Evolutionary conservation across 75 land plant genomes (phyloP).

Genomic region (Isoetes taiwanensis): DNA sequence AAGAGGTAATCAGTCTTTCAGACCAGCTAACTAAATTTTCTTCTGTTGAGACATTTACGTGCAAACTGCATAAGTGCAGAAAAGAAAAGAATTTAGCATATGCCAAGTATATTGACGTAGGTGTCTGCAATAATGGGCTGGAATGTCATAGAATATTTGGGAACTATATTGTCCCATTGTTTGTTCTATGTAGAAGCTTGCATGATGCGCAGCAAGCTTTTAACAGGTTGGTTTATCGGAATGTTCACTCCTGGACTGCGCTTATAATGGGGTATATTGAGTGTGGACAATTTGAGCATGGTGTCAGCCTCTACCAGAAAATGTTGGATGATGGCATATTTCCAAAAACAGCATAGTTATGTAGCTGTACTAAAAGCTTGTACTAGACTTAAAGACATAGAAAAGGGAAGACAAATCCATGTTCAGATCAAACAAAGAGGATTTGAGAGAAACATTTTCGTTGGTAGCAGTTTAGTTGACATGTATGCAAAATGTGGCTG

Average conservation of each 20-base stretch:
- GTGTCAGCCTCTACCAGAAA: background rate
- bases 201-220: background rate
- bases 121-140: background rate
- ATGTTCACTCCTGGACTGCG: background rate
- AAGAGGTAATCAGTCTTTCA: too few species aligned
- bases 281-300: background rate
- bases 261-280: background rate
- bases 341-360: conserved; percentile 12
- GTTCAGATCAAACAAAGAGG: background rate
- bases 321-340: background rate
- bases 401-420: background rate
- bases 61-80: background rate
- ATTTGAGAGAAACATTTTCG: background rate
- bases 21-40: too few species aligned
- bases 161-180: background rate
- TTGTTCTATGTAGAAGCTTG: background rate
- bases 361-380: conserved; percentile 2
- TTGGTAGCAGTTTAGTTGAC: background rate
- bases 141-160: background rate
- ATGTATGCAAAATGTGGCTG: conserved; percentile 18
- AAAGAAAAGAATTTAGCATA: background rate
- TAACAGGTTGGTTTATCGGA: background rate
- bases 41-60: too few species aligned
- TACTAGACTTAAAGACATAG: background rate
- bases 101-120: background rate